Conservation (phyloP, 2,329 filamentous ascomycete species). For the Clarireedia sp. region DNA sequence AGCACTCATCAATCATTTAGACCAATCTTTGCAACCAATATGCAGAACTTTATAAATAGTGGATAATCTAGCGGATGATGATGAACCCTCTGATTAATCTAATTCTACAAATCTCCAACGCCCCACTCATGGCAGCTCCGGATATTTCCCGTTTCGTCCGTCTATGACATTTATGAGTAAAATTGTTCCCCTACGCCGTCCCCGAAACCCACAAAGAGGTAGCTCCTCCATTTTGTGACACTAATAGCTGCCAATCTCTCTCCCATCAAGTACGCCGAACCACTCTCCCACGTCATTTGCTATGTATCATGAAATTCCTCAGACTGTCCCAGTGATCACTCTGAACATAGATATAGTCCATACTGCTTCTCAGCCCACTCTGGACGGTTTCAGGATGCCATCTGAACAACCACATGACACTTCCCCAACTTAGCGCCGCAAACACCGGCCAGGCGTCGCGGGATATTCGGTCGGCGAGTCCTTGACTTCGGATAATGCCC, state of each 20-base stretch:
- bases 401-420: conserved; percentile 92
- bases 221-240: background rate
- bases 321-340: conserved; percentile 85
- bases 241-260: too few species aligned
- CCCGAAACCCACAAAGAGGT: background rate
- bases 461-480: conserved; percentile 42
- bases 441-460: conserved; percentile 87
- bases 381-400: conserved; percentile 89
- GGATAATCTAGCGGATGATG: too few species aligned
- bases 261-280: too few species aligned
- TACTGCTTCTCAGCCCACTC: conserved; percentile 83
- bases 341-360: conserved; percentile 94
- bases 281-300: conserved; percentile 41
- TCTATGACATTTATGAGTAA: too few species aligned
- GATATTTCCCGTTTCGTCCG: too few species aligned
- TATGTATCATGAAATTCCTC: conserved; percentile 79
- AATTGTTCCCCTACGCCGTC: background rate
- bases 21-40: too few species aligned
- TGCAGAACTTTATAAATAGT: too few species aligned
- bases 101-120: background rate
- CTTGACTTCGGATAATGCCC: conserved; percentile 42
- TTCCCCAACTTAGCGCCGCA: conserved; percentile 81
- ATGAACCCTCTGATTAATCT: background rate
- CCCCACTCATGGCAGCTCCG: too few species aligned
- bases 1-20: too few species aligned